A percentile compares a stretch with the other conserved stretches of the same genome.
Conservation (phyloP, 805 yeast genomes). For the Saccharomycopsis fibuligera region DNA sequence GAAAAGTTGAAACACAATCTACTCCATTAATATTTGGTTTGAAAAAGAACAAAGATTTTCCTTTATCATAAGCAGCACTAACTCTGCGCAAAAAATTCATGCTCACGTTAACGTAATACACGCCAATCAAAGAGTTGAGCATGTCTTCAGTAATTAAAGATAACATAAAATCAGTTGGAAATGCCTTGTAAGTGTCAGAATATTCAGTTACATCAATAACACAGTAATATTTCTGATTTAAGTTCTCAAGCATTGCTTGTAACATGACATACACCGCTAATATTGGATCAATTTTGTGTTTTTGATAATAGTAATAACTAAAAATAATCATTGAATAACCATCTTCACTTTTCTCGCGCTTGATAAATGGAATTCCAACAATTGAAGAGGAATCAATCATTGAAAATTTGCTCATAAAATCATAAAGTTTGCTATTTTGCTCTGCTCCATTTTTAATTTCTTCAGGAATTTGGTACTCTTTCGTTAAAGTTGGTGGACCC, state of each 20-base stretch:
- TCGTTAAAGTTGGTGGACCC: slow-evolving; percentile 57
- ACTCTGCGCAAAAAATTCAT: neutral
- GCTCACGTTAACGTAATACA: slow-evolving; percentile 5
- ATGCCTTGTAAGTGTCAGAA: slow-evolving; percentile 21
- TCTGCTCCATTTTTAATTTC: slow-evolving; percentile 43
- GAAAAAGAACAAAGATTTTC: neutral
- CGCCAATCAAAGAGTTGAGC: neutral
- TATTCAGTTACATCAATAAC: slow-evolving; percentile 67
- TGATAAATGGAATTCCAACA: slow-evolving; percentile 43
- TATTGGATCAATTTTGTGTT: slow-evolving; percentile 5
- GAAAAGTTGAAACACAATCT: neutral
- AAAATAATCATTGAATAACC: slow-evolving; percentile 64
- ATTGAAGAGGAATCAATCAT: slow-evolving; percentile 43
- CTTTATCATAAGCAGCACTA: neutral
- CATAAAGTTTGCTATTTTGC: slow-evolving; percentile 48
- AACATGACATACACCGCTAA: slow-evolving; percentile 38
- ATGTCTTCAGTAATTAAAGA: slow-evolving; percentile 7
- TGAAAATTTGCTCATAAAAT: slow-evolving; percentile 62
- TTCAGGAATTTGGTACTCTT: slow-evolving; percentile 50
- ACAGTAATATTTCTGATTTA: slow-evolving; percentile 59
- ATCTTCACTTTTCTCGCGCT: slow-evolving; percentile 59
- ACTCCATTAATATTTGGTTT: neutral
- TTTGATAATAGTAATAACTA: slow-evolving; percentile 36
- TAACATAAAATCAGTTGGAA: slow-evolving; percentile 2
- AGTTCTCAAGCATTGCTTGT: slow-evolving; percentile 62